Percentiles rank a stretch among this genome's conserved stretches.
phyloP scores from a whole-genome alignment of 2,329 filamentous ascomycete species.

The Colletotrichum endophyticum region DNA sequence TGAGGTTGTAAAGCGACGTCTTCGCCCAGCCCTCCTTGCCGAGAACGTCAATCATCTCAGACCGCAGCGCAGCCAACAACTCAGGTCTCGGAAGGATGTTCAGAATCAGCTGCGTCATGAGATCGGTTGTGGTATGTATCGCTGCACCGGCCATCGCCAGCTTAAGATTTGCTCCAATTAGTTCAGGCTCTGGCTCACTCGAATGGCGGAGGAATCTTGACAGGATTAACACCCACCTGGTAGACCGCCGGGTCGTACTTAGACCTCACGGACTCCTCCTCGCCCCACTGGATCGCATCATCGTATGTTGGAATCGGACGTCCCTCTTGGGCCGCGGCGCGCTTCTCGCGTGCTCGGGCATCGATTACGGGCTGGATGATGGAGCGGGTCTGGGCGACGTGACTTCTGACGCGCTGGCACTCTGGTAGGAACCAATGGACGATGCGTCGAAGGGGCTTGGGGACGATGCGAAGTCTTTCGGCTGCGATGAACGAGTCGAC shows the following conservation, averaged over 20 bases:
- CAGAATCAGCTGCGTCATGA: background rate
- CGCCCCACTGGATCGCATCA: background rate
- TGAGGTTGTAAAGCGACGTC: background rate
- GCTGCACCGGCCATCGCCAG: background rate
- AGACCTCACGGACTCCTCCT: background rate
- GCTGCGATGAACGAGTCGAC: background rate
- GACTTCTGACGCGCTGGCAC: background rate
- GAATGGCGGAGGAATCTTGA: background rate
- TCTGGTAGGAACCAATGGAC: background rate
- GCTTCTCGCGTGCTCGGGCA: background rate
- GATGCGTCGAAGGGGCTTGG: background rate
- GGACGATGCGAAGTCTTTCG: background rate
- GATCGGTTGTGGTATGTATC: background rate
- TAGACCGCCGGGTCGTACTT: background rate
- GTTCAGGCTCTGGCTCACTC: background rate
- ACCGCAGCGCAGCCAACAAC: background rate
- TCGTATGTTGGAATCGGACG: background rate
- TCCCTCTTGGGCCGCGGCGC: background rate
- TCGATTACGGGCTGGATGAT: background rate
- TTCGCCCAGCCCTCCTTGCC: background rate
- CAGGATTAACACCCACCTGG: background rate
- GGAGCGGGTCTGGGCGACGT: background rate
- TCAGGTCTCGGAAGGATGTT: background rate
- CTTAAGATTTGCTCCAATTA: background rate
- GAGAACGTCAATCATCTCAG: background rate